Evolutionary conservation across 2,329 filamentous ascomycete species (phyloP), one percentile per base, ranked within the genome.

Genomic region (Xylaria digitata): DNA sequence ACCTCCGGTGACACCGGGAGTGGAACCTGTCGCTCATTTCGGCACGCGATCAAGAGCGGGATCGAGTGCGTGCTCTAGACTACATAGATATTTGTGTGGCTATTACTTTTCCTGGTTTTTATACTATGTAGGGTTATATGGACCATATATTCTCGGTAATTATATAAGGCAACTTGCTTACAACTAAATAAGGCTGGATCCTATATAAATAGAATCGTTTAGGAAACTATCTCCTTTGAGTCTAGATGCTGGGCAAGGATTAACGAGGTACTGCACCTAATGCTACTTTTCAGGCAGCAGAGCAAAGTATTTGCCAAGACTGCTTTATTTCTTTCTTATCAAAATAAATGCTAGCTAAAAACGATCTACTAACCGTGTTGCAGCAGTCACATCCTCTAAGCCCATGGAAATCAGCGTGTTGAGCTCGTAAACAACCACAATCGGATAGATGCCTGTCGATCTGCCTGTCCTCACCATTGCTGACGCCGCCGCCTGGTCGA

Each of bases 401-500:
- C n/a, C 43, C 43, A 21, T 9, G n/a, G 6, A 19, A 46, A 46
- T 21, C 43, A 13, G n/a, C n/a, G 2, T 46, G 3, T 21, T 21
- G 8, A 46, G n/a, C 43, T 32, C 11, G 21, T 37, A 15, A n/a
- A 17, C 21, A 30, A 2, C 19, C 19, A 32, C 23, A 19, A 7
- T 43, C 46, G 7, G n/a, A 49, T 42, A 6, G n/a, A 75, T 75
- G 72, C 66, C 73, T 26, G 37, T 54, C 34, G 69, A 73, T 8
- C 56, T 75, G 6, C 69, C 73, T 11, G 49, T 68, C 19, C 72
- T 77, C 43, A 75, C 71, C 37, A 61, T 75, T 37, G 49, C 66
- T 23, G 67, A 72, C 61, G 68, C 68, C 8, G 52, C 69, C 1
- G 67, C 71, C n/a, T 77, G 74, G 75, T 62, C 72, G 0, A 65